These are phyloP conservation scores for Babesia bigemina DNA, from an alignment of 169 alveolate species.

Conservation along the genomic window DNA sequence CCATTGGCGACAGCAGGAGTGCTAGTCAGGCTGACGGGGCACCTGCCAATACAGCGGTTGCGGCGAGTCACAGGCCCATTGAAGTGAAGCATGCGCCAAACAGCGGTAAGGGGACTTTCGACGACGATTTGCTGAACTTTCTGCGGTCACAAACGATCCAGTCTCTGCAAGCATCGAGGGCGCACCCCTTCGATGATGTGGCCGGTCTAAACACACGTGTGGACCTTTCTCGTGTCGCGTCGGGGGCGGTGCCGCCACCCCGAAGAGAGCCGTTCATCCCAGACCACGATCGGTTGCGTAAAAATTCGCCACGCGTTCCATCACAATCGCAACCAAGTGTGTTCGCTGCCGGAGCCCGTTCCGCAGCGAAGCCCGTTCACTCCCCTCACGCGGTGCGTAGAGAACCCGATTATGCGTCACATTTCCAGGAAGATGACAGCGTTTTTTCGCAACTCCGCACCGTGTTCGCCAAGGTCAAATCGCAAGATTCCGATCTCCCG, in stretches of 20 bases:
- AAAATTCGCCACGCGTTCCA: no score
- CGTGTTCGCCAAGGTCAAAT: not conserved
- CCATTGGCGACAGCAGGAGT: not conserved
- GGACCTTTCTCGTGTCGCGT: not conserved
- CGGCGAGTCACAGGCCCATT: no score
- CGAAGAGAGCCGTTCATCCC: not conserved
- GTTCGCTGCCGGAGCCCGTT: no score
- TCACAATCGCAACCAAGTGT: no score
- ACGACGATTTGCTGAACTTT: slow-evolving; percentile 1
- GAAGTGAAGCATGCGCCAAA: no score
- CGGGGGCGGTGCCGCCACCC: not conserved
- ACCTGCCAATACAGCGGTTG: no score
- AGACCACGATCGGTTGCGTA: not conserved
- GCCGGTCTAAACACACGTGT: not conserved
- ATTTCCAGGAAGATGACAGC: slow-evolving; percentile 13
- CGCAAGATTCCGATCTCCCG: not conserved
- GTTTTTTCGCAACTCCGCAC: slow-evolving; percentile 10
- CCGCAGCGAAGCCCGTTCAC: no score
- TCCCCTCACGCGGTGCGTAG: not conserved
- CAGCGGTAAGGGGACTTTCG: not conserved
- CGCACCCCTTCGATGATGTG: not conserved
- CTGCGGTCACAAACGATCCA: slow-evolving; percentile 7
- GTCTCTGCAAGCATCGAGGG: not conserved
- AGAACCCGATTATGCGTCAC: slow-evolving; percentile 4
- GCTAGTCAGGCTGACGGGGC: not conserved